Evolutionary conservation across 1,284 basidiomycete species (phyloP).

Genomic region (Lignosus rhinocerotis): DNA sequence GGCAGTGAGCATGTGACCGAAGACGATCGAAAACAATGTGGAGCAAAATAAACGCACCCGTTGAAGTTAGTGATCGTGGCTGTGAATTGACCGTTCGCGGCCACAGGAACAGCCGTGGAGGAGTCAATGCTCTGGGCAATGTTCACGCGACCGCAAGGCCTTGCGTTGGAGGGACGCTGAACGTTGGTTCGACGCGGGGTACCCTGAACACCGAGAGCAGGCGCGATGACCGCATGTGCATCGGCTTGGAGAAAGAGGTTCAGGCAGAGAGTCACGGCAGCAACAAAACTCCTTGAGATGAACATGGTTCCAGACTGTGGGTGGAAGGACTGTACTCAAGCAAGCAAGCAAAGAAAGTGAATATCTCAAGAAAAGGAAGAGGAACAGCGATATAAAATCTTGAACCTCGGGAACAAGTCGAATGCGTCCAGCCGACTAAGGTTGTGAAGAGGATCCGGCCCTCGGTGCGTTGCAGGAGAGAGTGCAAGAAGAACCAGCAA

Average conservation of each 20-base stretch:
- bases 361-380: conserved; percentile 1
- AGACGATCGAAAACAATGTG: not conserved
- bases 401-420: too few relatives aligned
- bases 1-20: not conserved
- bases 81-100: conserved; percentile 38
- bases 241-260: conserved; percentile 29
- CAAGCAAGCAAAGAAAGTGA: not conserved
- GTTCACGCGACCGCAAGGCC: conserved; percentile 48
- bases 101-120: conserved; percentile 43
- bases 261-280: conserved; percentile 20
- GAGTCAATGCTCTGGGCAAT: conserved; percentile 43
- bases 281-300: conserved; percentile 27
- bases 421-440: too few relatives aligned
- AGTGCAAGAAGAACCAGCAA: too few relatives aligned
- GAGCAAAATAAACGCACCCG: conserved; percentile 40
- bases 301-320: too few relatives aligned
- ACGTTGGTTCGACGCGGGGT: conserved; percentile 44
- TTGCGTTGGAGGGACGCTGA: conserved; percentile 40
- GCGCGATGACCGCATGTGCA: conserved; percentile 49
- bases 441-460: conserved; percentile 22
- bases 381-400: too few relatives aligned
- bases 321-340: not conserved
- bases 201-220: conserved; percentile 48
- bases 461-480: conserved; percentile 12
- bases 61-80: conserved; percentile 52